These are phyloP conservation scores for Protea cynaroides DNA, from an alignment of 164 flowering plant species.

Conservation along the genomic window DNA sequence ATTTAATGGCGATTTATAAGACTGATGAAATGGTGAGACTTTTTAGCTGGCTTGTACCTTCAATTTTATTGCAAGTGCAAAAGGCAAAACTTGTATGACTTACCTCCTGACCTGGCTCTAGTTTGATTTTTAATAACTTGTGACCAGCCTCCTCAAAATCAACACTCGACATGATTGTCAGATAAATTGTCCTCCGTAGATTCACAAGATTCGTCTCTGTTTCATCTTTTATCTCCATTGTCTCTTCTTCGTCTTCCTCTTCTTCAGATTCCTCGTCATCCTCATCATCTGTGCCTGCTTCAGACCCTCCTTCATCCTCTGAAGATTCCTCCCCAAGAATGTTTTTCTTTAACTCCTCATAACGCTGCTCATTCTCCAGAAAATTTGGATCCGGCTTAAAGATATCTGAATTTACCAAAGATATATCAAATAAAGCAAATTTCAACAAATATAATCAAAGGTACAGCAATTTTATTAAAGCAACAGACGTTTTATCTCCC, in stretches of 20 bases:
- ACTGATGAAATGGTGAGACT: not conserved
- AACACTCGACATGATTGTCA: conserved; percentile 97
- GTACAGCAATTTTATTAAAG: not conserved
- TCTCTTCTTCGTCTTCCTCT: conserved; percentile 52
- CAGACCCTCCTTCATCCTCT: conserved; percentile 59
- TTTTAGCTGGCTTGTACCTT: not conserved
- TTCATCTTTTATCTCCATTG: conserved; percentile 78
- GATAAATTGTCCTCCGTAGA: conserved; percentile 83
- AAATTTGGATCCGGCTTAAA: conserved; percentile 65
- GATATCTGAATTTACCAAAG: conserved; percentile 47
- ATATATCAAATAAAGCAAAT: conserved; percentile 9
- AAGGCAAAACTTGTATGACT: conserved; percentile 4
- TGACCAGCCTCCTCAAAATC: conserved; percentile 99
- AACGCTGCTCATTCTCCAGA: conserved; percentile 58
- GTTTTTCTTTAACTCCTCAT: conserved; percentile 57
- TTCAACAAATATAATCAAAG: not conserved
- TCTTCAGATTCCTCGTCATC: conserved; percentile 48
- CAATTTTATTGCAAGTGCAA: not conserved
- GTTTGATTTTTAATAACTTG: conserved; percentile 81
- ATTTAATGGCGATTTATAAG: not conserved
- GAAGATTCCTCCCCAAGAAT: conserved; percentile 65
- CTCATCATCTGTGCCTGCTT: conserved; percentile 43
- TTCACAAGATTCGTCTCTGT: conserved; percentile 95
- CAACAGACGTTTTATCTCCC: not conserved
- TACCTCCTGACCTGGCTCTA: conserved; percentile 99